Conservation (phyloP, 306 rosid species). For the Cicer cuneatum region DNA sequence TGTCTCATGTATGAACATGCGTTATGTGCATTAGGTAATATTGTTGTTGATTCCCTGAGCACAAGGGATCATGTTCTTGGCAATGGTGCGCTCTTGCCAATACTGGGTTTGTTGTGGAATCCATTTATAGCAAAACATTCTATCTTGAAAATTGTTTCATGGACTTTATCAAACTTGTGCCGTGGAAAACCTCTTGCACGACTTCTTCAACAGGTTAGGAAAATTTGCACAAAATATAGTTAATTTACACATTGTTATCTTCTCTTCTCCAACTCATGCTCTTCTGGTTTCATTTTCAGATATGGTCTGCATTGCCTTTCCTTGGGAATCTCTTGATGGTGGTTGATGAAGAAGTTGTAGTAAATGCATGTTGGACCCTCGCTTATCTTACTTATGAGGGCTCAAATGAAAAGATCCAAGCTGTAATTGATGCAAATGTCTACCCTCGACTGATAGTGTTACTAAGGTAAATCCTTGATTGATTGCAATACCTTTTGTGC, state of each 20-base stretch:
- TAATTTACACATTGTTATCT: constrained; percentile 1
- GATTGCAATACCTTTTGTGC: background rate
- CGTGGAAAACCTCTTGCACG: background rate
- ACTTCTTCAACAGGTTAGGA: background rate
- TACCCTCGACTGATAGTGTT: constrained; percentile 5
- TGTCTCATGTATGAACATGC: background rate
- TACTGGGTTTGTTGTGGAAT: background rate
- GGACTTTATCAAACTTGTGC: background rate
- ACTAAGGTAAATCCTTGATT: background rate
- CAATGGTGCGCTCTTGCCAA: background rate
- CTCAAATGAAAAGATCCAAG: background rate
- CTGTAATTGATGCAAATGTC: background rate
- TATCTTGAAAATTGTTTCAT: background rate
- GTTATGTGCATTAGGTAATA: constrained; percentile 2
- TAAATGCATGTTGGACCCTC: background rate
- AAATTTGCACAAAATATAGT: background rate
- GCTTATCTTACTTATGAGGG: background rate
- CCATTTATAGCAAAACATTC: background rate
- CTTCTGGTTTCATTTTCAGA: background rate
- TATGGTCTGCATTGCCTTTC: background rate
- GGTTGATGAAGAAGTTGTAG: background rate
- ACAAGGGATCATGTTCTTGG: background rate
- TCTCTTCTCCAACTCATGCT: background rate
- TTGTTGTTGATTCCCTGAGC: background rate
- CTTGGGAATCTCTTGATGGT: background rate